Evolutionary conservation across 129 eudicot species (phyloP).

Genomic region (Saposhnikovia divaricata): DNA sequence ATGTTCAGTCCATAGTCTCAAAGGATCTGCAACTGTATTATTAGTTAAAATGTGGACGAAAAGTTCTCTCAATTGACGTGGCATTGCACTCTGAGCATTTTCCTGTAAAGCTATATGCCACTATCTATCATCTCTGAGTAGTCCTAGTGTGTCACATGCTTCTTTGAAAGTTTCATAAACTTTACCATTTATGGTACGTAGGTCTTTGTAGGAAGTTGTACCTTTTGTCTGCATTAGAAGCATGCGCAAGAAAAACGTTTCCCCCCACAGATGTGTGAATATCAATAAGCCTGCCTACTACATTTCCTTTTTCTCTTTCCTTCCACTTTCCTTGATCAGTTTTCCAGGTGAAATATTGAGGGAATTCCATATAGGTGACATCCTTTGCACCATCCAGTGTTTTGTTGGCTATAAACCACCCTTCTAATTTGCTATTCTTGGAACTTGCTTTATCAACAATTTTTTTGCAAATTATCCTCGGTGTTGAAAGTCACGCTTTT

Average conservation of each 20-base stretch:
- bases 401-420: background rate
- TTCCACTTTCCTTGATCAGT: background rate
- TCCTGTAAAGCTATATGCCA: conserved; percentile 7
- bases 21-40: no score
- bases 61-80: no score
- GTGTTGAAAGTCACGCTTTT: no score
- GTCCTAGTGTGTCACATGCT: no score
- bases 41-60: no score
- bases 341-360: background rate
- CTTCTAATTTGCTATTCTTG: background rate
- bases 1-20: no score
- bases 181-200: background rate
- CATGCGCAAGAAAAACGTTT: no score
- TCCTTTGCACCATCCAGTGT: background rate
- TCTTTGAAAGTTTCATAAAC: no score
- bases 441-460: background rate
- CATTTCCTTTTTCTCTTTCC: background rate
- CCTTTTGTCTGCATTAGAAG: no score
- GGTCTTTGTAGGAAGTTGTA: background rate
- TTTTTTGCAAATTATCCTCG: no score
- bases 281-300: background rate
- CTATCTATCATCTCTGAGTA: conserved; percentile 13
- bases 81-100: no score
- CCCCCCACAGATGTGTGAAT: background rate
- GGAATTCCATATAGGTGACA: background rate